phyloP scores from a whole-genome alignment of 2,329 filamentous ascomycete species.

The Aspergillus uvarum region DNA sequence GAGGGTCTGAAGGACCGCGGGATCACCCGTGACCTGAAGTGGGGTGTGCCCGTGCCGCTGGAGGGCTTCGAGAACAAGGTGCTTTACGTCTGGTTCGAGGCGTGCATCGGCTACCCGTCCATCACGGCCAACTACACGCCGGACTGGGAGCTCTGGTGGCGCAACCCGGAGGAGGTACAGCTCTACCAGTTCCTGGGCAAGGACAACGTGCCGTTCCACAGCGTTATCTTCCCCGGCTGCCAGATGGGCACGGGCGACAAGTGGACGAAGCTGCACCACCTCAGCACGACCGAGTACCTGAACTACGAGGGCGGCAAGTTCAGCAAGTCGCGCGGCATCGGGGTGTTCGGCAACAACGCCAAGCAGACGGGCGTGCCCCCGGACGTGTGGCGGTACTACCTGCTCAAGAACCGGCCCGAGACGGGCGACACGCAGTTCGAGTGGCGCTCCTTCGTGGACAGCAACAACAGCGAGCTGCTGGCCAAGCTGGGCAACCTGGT shows the following conservation, averaged over 20 bases:
- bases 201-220: slow-evolving; percentile 84
- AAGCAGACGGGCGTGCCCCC: slow-evolving; percentile 80
- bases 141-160: slow-evolving; percentile 93
- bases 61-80: slow-evolving; percentile 72
- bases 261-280: slow-evolving; percentile 86
- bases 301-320: slow-evolving; percentile 91
- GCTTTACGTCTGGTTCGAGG: slow-evolving; percentile 91
- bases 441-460: slow-evolving; percentile 77
- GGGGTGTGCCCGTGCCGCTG: slow-evolving; percentile 68
- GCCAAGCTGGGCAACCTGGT: slow-evolving; percentile 72
- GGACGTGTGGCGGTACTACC: slow-evolving; percentile 92
- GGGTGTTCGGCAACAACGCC: slow-evolving; percentile 88
- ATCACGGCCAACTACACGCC: slow-evolving; percentile 89
- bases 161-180: slow-evolving; percentile 80
- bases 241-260: slow-evolving; percentile 80
- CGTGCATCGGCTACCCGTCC: slow-evolving; percentile 91
- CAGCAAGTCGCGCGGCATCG: slow-evolving; percentile 83
- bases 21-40: slow-evolving; percentile 89
- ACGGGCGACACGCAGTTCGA: slow-evolving; percentile 85
- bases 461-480: slow-evolving; percentile 87
- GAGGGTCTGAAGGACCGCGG: slow-evolving; percentile 83
- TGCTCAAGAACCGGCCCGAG: slow-evolving; percentile 82
- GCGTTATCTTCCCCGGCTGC: slow-evolving; percentile 85
- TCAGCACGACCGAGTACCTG: slow-evolving; percentile 86
- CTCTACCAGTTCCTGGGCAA: slow-evolving; percentile 97